These are phyloP conservation scores for Fusarium sp. DNA, from an alignment of 2,329 filamentous ascomycete species.

Conservation along the genomic window DNA sequence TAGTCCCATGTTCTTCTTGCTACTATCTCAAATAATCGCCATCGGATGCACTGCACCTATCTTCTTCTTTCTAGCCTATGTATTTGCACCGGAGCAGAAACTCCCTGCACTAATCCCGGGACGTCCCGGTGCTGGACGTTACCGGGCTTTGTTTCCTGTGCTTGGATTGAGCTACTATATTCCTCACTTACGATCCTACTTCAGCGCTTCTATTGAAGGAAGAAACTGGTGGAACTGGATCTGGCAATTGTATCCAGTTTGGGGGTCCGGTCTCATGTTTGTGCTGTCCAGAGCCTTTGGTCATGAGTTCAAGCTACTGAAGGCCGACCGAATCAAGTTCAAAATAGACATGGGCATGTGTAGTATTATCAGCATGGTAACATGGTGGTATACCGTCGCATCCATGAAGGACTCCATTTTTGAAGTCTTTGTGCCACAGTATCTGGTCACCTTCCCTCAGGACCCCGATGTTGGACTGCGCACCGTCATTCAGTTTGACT, in stretches of 20 bases:
- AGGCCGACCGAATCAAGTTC: background rate
- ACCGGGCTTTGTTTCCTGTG: slow-evolving; percentile 33
- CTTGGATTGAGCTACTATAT: slow-evolving; percentile 34
- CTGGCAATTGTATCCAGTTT: slow-evolving; percentile 48
- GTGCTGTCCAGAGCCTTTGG: slow-evolving; percentile 4
- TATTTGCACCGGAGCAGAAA: slow-evolving; percentile 32
- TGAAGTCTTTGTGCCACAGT: slow-evolving; percentile 41
- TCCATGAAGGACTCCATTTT: slow-evolving; percentile 2
- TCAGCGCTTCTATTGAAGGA: slow-evolving; percentile 35
- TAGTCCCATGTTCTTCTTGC: slow-evolving; percentile 36
- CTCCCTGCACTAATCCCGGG: slow-evolving; percentile 18
- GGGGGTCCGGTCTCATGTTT: slow-evolving; percentile 38
- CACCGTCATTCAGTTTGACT: slow-evolving; percentile 46
- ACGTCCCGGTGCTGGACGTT: slow-evolving; percentile 14
- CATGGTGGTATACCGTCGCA: slow-evolving; percentile 38
- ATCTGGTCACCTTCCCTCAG: slow-evolving; percentile 35
- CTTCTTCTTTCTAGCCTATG: slow-evolving; percentile 42
- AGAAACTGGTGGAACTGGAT: slow-evolving; percentile 49
- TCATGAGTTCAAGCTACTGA: accelerated
- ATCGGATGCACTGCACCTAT: slow-evolving; percentile 39
- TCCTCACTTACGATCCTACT: slow-evolving; percentile 35
- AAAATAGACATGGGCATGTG: slow-evolving; percentile 2
- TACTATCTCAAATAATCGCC: slow-evolving; percentile 40
- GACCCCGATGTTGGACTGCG: slow-evolving; percentile 22
- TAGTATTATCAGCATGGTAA: slow-evolving; percentile 2